Evolutionary conservation across 2,329 filamentous ascomycete genomes (phyloP), one percentile per base, ranked within the genome.

Genomic region (Colletotrichum tamarilloi): DNA sequence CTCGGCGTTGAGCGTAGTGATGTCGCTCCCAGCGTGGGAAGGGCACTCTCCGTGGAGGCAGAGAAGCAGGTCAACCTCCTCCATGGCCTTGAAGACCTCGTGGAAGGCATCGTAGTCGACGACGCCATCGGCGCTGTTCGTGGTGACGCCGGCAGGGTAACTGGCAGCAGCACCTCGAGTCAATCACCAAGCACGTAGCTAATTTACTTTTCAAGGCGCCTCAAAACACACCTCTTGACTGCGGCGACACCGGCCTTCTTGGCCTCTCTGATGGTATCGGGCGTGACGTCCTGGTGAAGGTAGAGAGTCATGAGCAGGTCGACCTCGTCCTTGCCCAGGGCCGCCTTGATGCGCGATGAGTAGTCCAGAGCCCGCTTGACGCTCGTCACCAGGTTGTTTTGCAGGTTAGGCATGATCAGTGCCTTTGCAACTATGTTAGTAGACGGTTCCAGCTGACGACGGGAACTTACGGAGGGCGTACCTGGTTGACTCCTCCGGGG

Each of bases 21-120:
- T 85, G 55, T 83, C 80, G 60, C 81, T 79, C 3, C 75, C 77
- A 14, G 79, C 78, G 66, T 81, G 80, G 32, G 80, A 81, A 7
- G 84, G 92, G n/a, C 92, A 90, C 84, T 98, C 96, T 76, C 95
- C 96, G 81, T 98, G 95, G n/a, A 98, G 86, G 84, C 98, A 98
- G 55, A 97, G 88, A n/a, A 97, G 89, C 76, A 98, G 87, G 76
- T 92, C 91, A 76, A 95, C 90, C 73, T 92, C 85, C 80, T 98
- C 93, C 95, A 98, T 98, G 76, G 94, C 93, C n/a, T 88, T 89
- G 80, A 98, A 97, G 16, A 96, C 93, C 7, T 91, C 90, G 80
- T 93, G 93, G 84, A 94, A 96, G 38, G 87, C 84, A 73, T 91
- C 90, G 78, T 94, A 90, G 69, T 91, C 89, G 19, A 93, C 85